phyloP scores from a whole-genome alignment of 2,329 filamentous ascomycete species.

The Hyphodiscus sp. region DNA sequence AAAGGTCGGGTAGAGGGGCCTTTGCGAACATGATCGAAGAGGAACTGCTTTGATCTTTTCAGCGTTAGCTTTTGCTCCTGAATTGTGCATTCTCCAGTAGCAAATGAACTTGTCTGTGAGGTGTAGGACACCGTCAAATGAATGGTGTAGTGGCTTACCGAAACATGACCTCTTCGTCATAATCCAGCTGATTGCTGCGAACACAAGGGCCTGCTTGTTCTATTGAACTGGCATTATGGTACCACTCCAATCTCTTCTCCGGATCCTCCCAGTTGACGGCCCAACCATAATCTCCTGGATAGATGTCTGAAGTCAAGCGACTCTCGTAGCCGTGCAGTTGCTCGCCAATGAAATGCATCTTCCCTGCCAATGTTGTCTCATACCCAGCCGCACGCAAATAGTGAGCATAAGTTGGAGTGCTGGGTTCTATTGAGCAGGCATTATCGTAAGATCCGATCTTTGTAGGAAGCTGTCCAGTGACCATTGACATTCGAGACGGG shows the following conservation, averaged over 20 bases:
- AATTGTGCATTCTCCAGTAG: not conserved
- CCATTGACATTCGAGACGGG: slow-evolving; percentile 89
- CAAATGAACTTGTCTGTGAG: not conserved
- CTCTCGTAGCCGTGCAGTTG: slow-evolving; percentile 93
- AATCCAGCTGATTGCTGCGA: slow-evolving; percentile 90
- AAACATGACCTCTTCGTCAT: slow-evolving; percentile 94
- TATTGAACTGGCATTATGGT: slow-evolving; percentile 92
- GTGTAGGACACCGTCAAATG: not conserved
- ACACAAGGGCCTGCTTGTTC: slow-evolving; percentile 83
- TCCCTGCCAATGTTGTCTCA: slow-evolving; percentile 83
- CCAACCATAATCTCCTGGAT: slow-evolving; percentile 92
- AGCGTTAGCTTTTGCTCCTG: not conserved
- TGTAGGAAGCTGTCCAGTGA: slow-evolving; percentile 83
- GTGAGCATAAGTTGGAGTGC: slow-evolving; percentile 86
- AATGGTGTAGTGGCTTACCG: slow-evolving; percentile 34
- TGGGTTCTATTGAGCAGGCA: slow-evolving; percentile 74
- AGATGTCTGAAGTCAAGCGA: slow-evolving; percentile 89
- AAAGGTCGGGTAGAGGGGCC: slow-evolving; percentile 70
- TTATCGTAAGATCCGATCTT: slow-evolving; percentile 93
- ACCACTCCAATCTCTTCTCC: slow-evolving; percentile 82
- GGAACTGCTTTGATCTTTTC: slow-evolving; percentile 64
- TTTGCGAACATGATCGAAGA: slow-evolving; percentile 85
- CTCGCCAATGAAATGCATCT: slow-evolving; percentile 97
- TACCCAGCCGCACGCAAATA: slow-evolving; percentile 82
- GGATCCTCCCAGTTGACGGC: slow-evolving; percentile 93